Evolutionary conservation across 352 stramenopile genomes (phyloP).

Genomic region (Phytopythium helicoides): DNA sequence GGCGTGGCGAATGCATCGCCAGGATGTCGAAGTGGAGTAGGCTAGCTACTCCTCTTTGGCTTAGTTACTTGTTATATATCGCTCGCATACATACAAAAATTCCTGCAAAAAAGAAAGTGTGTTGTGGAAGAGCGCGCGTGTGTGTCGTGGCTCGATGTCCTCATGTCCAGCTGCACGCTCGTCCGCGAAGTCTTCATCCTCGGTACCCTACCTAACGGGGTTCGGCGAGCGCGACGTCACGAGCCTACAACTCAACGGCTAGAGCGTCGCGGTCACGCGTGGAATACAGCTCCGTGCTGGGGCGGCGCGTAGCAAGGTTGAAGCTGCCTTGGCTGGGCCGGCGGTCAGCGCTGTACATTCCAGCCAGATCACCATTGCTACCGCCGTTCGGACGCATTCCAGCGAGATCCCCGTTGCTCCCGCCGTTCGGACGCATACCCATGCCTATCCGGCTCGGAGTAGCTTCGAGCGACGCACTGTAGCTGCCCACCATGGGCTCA

Average conservation of each 20-base stretch:
- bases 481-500: constrained; percentile 20
- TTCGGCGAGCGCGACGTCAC: too few species aligned
- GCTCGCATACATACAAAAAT: too few species aligned
- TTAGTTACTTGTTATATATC: too few species aligned
- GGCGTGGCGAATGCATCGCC: too few species aligned
- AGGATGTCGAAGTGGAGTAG: too few species aligned
- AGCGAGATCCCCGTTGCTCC: constrained; percentile 11
- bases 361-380: constrained; percentile 18
- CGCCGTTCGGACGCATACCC: constrained; percentile 17
- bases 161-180: too few species aligned
- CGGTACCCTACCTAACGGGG: constrained; percentile 1
- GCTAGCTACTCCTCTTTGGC: too few species aligned
- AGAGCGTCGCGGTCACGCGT: constrained; percentile 22
- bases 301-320: constrained; percentile 16
- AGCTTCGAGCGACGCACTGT: constrained; percentile 21
- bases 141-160: too few species aligned
- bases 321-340: constrained; percentile 18
- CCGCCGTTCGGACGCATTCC: too few species aligned
- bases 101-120: too few species aligned
- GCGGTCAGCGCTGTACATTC: constrained; percentile 20
- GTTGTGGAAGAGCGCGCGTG: too few species aligned
- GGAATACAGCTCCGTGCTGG: constrained; percentile 23
- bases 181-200: neutral
- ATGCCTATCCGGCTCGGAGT: constrained; percentile 23
- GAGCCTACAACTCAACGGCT: constrained; percentile 29